These are phyloP conservation scores for Arctium lappa DNA, from an alignment of 129 eudicot genomes.

Conservation along the genomic window DNA sequence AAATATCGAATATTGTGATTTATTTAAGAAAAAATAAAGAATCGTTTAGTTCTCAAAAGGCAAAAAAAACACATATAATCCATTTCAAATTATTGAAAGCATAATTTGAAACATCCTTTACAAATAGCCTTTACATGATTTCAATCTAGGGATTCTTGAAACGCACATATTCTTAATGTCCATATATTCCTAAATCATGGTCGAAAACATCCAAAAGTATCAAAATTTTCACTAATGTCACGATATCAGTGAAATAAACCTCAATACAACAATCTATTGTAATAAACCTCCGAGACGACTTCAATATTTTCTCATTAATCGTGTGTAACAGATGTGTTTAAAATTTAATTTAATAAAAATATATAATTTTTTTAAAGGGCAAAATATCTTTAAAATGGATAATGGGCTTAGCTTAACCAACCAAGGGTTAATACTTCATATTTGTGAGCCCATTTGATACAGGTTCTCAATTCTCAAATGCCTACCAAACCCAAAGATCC, in stretches of 20 bases:
- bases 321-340: neutral
- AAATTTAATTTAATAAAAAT: neutral
- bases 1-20: neutral
- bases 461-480: neutral
- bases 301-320: neutral
- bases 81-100: neutral
- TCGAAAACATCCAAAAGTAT: neutral
- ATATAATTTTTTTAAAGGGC: neutral
- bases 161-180: neutral
- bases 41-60: neutral
- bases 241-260: neutral
- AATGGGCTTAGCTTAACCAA: neutral
- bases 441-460: no score
- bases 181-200: neutral
- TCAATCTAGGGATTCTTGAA: neutral
- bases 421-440: no score
- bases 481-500: neutral
- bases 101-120: neutral
- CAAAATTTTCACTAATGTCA: neutral
- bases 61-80: neutral
- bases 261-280: neutral
- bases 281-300: neutral
- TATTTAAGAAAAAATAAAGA: neutral
- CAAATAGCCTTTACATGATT: neutral
- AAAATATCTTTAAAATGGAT: no score